Evolutionary conservation across 176 grass and related monocot species (phyloP).

Genomic region (Musa troglodytarum): DNA sequence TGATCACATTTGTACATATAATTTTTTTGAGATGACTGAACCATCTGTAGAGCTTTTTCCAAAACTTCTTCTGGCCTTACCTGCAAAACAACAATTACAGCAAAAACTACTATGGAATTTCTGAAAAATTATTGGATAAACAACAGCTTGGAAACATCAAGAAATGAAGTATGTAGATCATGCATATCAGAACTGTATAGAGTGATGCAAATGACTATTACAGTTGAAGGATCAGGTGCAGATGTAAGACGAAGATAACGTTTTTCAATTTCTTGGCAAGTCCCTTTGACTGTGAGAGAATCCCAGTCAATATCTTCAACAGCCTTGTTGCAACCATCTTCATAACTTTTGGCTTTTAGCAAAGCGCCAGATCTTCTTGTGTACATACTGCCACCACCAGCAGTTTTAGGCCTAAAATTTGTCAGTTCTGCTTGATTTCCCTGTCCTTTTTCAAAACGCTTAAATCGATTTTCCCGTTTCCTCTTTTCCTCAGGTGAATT

Average conservation of each 20-base stretch:
- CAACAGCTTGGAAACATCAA: background rate
- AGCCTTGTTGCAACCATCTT: conserved; percentile 46
- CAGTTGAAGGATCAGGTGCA: conserved; percentile 72
- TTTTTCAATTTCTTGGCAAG: conserved; percentile 90
- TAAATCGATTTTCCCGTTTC: conserved; percentile 79
- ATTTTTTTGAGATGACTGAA: conserved; percentile 69
- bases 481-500: conserved; percentile 85
- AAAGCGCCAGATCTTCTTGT: conserved; percentile 49
- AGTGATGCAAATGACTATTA: conserved; percentile 27
- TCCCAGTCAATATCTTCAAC: conserved; percentile 98
- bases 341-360: conserved; percentile 40
- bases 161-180: conserved; percentile 2
- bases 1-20: conserved; percentile 95
- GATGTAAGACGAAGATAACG: conserved; percentile 82
- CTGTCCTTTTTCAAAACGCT: conserved; percentile 74
- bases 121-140: conserved; percentile 13
- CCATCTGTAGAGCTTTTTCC: conserved; percentile 83
- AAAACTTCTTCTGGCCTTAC: conserved; percentile 86
- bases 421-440: conserved; percentile 35
- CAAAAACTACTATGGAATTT: background rate
- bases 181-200: background rate
- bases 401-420: conserved; percentile 36
- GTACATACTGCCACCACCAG: conserved; percentile 30
- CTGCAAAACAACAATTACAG: conserved; percentile 24
- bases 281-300: conserved; percentile 82